These are phyloP conservation scores for Coniochaeta prunicola DNA, from an alignment of 2,329 filamentous ascomycete species.

Conservation along the genomic window DNA sequence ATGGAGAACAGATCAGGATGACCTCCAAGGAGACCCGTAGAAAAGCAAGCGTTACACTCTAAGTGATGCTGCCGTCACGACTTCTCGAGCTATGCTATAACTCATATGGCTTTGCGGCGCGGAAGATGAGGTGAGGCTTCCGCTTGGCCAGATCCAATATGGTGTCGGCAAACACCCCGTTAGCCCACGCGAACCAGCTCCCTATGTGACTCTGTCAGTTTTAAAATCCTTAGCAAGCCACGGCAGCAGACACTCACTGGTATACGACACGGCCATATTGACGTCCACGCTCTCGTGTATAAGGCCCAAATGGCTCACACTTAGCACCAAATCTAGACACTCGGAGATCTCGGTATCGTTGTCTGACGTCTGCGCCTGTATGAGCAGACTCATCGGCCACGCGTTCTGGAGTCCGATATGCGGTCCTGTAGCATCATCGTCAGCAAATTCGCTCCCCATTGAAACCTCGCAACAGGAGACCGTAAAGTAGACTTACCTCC, in stretches of 20 bases:
- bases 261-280: conserved; percentile 58
- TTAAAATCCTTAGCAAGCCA: background rate
- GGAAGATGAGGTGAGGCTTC: conserved; percentile 84
- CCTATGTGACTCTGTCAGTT: conserved; percentile 28
- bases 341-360: conserved; percentile 74
- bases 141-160: conserved; percentile 82
- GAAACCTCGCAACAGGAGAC: background rate
- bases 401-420: conserved; percentile 81
- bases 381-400: conserved; percentile 93
- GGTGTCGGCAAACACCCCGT: conserved; percentile 89
- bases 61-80: background rate
- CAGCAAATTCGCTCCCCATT: background rate
- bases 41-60: background rate
- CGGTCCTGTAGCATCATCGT: conserved; percentile 33
- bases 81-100: conserved; percentile 20
- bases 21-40: background rate
- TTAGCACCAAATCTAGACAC: conserved; percentile 67
- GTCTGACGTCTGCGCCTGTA: conserved; percentile 84
- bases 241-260: conserved; percentile 41
- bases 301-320: conserved; percentile 68
- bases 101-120: conserved; percentile 51
- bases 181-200: conserved; percentile 96
- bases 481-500: conserved; percentile 58
- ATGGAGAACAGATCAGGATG: too few relatives aligned
- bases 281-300: conserved; percentile 93